These are phyloP conservation scores for Leccinum angustisporum DNA, from an alignment of 1,284 basidiomycete genomes.

Conservation along the genomic window DNA sequence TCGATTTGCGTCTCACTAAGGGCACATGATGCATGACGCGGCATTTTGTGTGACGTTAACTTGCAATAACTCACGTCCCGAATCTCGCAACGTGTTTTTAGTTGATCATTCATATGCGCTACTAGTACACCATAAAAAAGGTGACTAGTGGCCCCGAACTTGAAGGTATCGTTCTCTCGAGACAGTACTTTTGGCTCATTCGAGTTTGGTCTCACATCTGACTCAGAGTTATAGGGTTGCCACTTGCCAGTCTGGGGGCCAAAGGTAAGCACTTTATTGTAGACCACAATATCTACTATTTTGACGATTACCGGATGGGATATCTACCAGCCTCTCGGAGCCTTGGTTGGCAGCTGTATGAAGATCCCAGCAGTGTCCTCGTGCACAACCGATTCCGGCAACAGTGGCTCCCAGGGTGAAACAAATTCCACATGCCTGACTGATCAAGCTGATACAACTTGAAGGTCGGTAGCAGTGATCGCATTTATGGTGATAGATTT, in stretches of 20 bases:
- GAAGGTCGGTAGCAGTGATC: neutral
- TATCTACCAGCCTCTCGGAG: neutral
- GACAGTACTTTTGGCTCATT: neutral
- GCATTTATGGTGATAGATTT: neutral
- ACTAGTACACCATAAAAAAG: neutral
- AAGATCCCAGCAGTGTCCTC: neutral
- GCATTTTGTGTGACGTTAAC: neutral
- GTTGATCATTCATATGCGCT: neutral
- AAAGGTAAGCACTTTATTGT: neutral
- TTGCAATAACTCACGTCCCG: neutral
- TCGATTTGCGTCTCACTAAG: too few relatives aligned
- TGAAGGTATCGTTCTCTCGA: neutral
- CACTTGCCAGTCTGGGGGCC: neutral
- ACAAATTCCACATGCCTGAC: neutral
- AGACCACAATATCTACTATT: neutral
- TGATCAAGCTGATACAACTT: constrained; percentile 1
- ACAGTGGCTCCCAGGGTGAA: neutral
- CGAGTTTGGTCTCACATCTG: neutral
- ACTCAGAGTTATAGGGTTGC: neutral
- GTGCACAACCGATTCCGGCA: neutral
- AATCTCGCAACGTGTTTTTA: neutral
- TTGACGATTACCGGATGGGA: neutral
- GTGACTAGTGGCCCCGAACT: neutral
- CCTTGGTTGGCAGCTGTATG: neutral
- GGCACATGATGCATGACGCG: neutral